phyloP scores from a whole-genome alignment of 495 filamentous ascomycete genomes.

The Podospora pseudocomata region DNA sequence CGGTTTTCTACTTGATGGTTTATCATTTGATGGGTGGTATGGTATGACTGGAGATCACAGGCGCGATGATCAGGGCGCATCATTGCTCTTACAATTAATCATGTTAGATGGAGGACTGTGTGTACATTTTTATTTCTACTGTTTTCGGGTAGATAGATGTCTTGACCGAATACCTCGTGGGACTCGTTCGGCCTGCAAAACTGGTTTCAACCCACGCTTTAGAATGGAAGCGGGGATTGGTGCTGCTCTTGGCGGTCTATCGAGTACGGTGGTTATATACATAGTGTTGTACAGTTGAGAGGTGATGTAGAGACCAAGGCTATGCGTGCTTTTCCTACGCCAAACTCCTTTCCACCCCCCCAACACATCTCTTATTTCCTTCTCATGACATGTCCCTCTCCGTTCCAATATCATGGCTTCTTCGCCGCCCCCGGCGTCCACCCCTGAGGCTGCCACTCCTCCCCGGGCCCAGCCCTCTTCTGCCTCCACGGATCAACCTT shows the following conservation, averaged over 20 bases:
- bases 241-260: not conserved
- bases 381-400: not conserved
- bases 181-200: not conserved
- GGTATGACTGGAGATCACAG: not conserved
- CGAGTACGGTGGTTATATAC: not conserved
- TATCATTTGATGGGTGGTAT: not conserved
- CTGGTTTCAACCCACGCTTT: not conserved
- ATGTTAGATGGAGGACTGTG: not conserved
- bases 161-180: not conserved
- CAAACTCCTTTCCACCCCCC: not conserved
- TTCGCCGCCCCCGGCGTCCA: conserved; percentile 57
- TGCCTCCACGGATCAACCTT: conserved; percentile 60
- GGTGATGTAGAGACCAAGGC: not conserved
- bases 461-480: conserved; percentile 50
- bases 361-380: not conserved
- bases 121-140: not conserved
- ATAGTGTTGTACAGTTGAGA: not conserved
- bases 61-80: not conserved
- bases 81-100: not conserved
- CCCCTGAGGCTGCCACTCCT: conserved; percentile 71
- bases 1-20: not conserved
- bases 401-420: conserved; percentile 19
- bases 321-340: not conserved
- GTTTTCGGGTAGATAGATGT: not conserved
- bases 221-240: not conserved